Evolutionary conservation across 75 land plant species (phyloP), one percentile per base, ranked within the genome.

Genomic region (Pseudotsuga menziesii): DNA sequence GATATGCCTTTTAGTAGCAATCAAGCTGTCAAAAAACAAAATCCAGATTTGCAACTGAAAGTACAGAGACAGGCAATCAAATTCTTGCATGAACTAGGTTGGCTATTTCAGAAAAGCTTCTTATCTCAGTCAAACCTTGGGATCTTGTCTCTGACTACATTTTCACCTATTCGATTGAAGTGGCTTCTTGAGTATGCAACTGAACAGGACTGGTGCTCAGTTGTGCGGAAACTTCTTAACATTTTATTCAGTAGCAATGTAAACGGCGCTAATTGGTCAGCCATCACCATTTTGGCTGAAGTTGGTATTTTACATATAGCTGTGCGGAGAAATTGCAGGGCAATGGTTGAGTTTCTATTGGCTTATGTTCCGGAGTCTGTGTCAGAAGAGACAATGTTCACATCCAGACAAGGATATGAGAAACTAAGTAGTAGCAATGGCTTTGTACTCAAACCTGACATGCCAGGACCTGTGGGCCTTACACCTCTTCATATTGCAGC

Each of bases 401-500:
- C 73, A 36, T 13, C 57, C 4, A 35, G 32, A 4, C 39, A 44
- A 32, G 60, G 61, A 29, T 16, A 55, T 56, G 32, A n/a, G 17
- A 58, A 58, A 6, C 54, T 52, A 35, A 27, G 36, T 27, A 77
- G 26, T n/a, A n/a, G 16, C 29, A 73, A 59, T 15, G 57, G 77
- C 35, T 79, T 52, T 20, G 57, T 96, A 54, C 88, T 96, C 78
- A 86, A 83, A 41, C 97, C 98, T 69, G 90, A 91, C 79, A 79
- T 80, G 56, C 26, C 73, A 75, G 95, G 92, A 17, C 92, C 89
- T 72, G 86, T 78, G 14, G 93, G 91, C 57, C 74, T 93, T 59
- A 96, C 99, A 58, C 97, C 99, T 23, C 89, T 96, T 72, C 99
- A 96, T 59, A 79, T 96, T 74, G 99, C 97, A 58, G 99, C 99